Evolutionary conservation across 352 stramenopile species (phyloP).

Genomic region (Globisporangium cylindrosporum): DNA sequence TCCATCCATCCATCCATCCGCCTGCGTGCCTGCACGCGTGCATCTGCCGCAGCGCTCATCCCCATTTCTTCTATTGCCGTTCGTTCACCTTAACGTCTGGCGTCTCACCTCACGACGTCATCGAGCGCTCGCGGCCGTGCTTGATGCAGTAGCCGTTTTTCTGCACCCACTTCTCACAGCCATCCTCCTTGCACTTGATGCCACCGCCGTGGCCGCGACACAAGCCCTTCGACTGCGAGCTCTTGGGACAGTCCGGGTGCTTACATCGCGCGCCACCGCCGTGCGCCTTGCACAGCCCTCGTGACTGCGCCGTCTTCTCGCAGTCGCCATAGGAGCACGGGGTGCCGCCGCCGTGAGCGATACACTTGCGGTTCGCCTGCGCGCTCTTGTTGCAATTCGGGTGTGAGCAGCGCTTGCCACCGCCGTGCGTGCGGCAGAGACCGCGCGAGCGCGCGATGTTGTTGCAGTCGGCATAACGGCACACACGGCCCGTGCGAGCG

Average conservation of each 20-base stretch:
- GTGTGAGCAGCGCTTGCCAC: conserved; percentile 78
- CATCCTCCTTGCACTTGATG: conserved; percentile 85
- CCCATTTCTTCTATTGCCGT: neutral
- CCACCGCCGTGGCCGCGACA: conserved; percentile 80
- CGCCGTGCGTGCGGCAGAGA: conserved; percentile 72
- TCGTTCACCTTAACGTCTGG: neutral
- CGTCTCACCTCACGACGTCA: conserved; percentile 40
- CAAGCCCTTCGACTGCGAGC: conserved; percentile 77
- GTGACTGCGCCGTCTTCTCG: conserved; percentile 85
- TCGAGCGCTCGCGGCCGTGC: conserved; percentile 71
- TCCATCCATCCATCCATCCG: conserved; percentile 8
- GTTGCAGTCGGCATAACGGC: conserved; percentile 79
- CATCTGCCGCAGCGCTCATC: neutral
- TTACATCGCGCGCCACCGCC: conserved; percentile 80
- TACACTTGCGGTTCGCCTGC: conserved; percentile 88
- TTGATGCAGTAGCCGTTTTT: conserved; percentile 90
- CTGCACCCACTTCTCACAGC: conserved; percentile 88
- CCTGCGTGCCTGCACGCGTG: neutral
- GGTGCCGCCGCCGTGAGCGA: conserved; percentile 80
- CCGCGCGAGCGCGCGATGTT: conserved; percentile 82
- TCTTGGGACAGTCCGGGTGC: conserved; percentile 84
- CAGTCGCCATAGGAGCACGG: conserved; percentile 84
- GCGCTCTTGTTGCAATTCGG: conserved; percentile 84
- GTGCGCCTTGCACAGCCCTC: conserved; percentile 82
- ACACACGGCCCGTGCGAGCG: conserved; percentile 65